Evolutionary conservation across 2,329 filamentous ascomycete species (phyloP), one percentile per base, ranked within the genome.

Genomic region (Massarina eburnea): DNA sequence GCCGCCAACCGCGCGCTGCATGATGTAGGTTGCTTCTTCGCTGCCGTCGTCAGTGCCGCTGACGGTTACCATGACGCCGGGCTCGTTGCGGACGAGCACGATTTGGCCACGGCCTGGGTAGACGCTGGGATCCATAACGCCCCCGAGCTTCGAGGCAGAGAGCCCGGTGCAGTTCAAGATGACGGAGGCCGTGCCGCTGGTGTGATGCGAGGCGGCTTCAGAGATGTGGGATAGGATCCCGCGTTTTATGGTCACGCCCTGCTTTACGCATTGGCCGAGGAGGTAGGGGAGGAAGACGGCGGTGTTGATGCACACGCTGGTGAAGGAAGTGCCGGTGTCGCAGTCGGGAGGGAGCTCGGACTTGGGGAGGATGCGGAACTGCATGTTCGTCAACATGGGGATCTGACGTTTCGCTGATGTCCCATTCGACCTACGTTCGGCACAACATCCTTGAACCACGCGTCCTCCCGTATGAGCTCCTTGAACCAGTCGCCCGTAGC

Each of bases 241-340:
- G 22, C 75, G 65, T 27, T 68, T 71, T 49, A 78, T 74, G 1
- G 82, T 75, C 6, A 88, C 86, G 21, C 89, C 88, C 45, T 83
- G 81, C 57, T 82, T 83, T 21, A 88, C 77, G 67, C 89, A 95
- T 72, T 94, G 85, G 0, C 88, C 87, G 0, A 88, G 76, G 0
- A 97, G 83, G 83, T 88, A 96, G 3, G 89, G 83, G 2, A 96
- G 82, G 71, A 96, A 97, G 46, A 96, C 73, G 33, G 88, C 83
- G 0, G 89, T 89, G 73, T 97, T 96, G 68, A 96, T 92, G 72
- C 91, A 96, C 32, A 96, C 85, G 1, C 88, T 92, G 7, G 82
- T 89, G 69, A 94, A 96, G 44, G 80, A 76, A 40, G 82, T 88
- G 19, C 84, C 91, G 9, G 85, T 86, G 49, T 90, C 85, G 42